A percentile compares a stretch with the other conserved stretches of the same genome.
Conservation (phyloP, 2,329 filamentous ascomycete genomes). For the Beauveria sp. region DNA sequence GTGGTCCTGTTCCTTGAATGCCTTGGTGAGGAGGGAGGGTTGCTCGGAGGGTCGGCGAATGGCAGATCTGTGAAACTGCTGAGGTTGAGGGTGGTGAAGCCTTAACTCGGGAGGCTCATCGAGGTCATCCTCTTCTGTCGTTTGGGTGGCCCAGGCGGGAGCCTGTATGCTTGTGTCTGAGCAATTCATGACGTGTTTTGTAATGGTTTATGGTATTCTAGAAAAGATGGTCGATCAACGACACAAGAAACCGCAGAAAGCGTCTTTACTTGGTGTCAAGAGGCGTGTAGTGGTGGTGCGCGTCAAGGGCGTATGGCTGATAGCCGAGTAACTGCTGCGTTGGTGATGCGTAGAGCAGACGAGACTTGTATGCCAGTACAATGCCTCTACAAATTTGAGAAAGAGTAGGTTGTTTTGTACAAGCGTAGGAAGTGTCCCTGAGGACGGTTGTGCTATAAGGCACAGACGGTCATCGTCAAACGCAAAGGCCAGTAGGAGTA, state of each 20-base stretch:
- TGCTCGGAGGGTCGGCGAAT: conserved; percentile 47
- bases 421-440: conserved; percentile 24
- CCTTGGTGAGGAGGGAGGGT: conserved; percentile 80
- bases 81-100: conserved; percentile 20
- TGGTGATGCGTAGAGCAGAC: conserved; percentile 15
- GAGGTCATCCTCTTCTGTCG: conserved; percentile 63
- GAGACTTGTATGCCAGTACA: conserved; percentile 20
- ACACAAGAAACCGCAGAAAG: conserved; percentile 5
- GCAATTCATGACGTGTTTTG: conserved; percentile 30
- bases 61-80: conserved; percentile 38
- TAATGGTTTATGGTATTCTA: not conserved
- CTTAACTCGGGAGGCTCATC: conserved; percentile 78
- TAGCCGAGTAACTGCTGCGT: conserved; percentile 3
- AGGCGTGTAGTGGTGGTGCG: not conserved
- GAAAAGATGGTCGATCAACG: conserved; percentile 7
- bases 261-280: conserved; percentile 2
- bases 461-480: conserved; percentile 24
- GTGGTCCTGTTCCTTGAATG: conserved; percentile 49
- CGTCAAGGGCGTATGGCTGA: not conserved
- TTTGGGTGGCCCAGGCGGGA: conserved; percentile 26
- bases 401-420: not conserved
- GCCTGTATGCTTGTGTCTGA: conserved; percentile 18
- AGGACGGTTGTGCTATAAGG: conserved; percentile 32
- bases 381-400: conserved; percentile 11
- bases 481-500: conserved; percentile 10